phyloP scores from a whole-genome alignment of 1,284 basidiomycete species.

The Melampsora larici-populina region DNA sequence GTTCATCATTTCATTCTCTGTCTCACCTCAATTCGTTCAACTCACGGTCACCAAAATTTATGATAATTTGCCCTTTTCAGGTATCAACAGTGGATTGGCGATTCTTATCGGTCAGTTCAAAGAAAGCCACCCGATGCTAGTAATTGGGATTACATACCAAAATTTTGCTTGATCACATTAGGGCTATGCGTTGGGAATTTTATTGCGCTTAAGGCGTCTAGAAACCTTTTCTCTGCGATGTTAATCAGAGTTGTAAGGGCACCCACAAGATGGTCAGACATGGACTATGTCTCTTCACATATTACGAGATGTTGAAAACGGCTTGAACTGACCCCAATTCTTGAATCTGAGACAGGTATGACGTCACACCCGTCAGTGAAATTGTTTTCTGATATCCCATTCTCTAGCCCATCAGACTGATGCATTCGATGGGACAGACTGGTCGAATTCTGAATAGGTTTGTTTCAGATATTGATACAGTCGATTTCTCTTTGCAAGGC shows the following conservation, averaged over 20 bases:
- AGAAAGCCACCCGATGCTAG: neutral
- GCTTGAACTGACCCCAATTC: neutral
- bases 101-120: constrained; percentile 28
- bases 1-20: constrained; percentile 1
- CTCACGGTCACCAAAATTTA: neutral
- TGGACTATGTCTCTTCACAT: neutral
- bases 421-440: constrained; percentile 15
- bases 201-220: constrained; percentile 30
- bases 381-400: neutral
- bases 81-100: constrained; percentile 22
- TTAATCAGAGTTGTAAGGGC: constrained; percentile 59
- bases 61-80: constrained; percentile 4
- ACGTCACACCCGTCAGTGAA: constrained; percentile 32
- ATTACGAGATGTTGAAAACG: neutral
- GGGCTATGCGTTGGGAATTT: constrained; percentile 38
- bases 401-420: neutral
- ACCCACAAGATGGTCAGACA: constrained; percentile 39
- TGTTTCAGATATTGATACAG: constrained; percentile 43
- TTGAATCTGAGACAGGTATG: constrained; percentile 18
- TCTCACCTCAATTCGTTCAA: neutral
- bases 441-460: constrained; percentile 41
- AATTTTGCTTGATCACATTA: neutral
- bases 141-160: neutral
- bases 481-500: constrained; percentile 47
- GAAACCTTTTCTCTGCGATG: constrained; percentile 42